phyloP scores from a whole-genome alignment of 169 alveolate genomes.

The Ichthyophthirius multifiliis region DNA sequence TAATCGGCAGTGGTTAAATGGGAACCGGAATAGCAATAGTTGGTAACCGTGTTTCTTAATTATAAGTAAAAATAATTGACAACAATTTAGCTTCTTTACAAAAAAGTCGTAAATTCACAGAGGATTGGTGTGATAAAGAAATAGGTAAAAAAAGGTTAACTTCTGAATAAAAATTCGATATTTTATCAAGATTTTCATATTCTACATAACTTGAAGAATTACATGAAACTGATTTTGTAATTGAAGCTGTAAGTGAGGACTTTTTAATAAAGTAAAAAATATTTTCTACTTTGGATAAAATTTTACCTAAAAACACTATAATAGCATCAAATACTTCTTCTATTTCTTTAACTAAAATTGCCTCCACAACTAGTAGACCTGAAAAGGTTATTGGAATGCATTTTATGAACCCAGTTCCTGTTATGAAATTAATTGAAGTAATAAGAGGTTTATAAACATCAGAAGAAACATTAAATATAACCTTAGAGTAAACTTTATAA shows the following conservation, averaged over 20 bases:
- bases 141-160: slow-evolving; percentile 58
- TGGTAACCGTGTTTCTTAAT: slow-evolving; percentile 64
- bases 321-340: slow-evolving; percentile 89
- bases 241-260: slow-evolving; percentile 83
- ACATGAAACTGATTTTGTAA: slow-evolving; percentile 56
- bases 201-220: slow-evolving; percentile 41
- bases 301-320: slow-evolving; percentile 53
- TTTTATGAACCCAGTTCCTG: slow-evolving; percentile 92
- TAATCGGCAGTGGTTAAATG: slow-evolving; percentile 90
- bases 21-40: slow-evolving; percentile 90
- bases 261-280: slow-evolving; percentile 59
- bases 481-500: slow-evolving; percentile 18
- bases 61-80: slow-evolving; percentile 62
- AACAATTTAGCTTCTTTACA: slow-evolving; percentile 46
- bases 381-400: slow-evolving; percentile 88
- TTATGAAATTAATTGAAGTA: slow-evolving; percentile 86
- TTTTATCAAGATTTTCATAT: slow-evolving; percentile 33
- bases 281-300: slow-evolving; percentile 47
- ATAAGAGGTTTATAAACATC: slow-evolving; percentile 78
- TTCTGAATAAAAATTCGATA: slow-evolving; percentile 38
- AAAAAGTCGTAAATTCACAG: slow-evolving; percentile 54
- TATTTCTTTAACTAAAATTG: slow-evolving; percentile 85
- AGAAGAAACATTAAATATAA: slow-evolving; percentile 58
- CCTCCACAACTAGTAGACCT: slow-evolving; percentile 76
- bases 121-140: slow-evolving; percentile 73